Base-by-base conservation (phyloP, 495 filamentous ascomycete species). In the Ramalina peruviana region DNA sequence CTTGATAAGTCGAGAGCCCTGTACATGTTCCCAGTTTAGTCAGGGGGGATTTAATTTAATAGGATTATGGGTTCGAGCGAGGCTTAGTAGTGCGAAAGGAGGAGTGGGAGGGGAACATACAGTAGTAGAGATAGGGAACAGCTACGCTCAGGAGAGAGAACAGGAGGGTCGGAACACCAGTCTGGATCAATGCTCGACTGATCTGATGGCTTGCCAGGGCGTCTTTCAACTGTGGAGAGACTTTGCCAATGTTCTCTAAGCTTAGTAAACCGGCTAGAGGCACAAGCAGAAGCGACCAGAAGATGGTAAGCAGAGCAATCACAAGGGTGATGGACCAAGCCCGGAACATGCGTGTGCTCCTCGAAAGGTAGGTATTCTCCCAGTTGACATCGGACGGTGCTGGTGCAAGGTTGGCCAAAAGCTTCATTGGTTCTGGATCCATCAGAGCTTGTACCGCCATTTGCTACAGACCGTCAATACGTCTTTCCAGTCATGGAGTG, bases 71-170 rank as follows among this genome's bases (percentile, higher is more conserved):
- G 43, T 12, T 26, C 36, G 13, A 60, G 33, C 23, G n/a, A 12
- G 16, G 5, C 16, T 3, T 16, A 13, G 23, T 27, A 15, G 37
- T 4, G 19, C 12, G 30, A 13, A 33, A 6, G 9, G 12, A 33
- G 12, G 30, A 13, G 30, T 33, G 9, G 30, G 12, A 33, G 30
- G 0, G 36, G 39, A 9, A 58, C 75, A 62, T 65, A 80, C 82
- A 96, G 55, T 89, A 89, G 68, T 99, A 99, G 12, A 99, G 66
- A 62, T 93, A 97, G 4, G 92, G 92, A 0, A 96, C 88, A 3
- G 82, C 75, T 37, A 96, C 76, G 48, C 87, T 94, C 54, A 99
- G 73, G 51, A 96, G 66, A 3, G 92, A 89, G 23, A 93, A 73
- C 20, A 83, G 75, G 17, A 86, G 64, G 2, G 92, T 97, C 1